Percentiles rank a stretch among this genome's conserved stretches.
Conservation (phyloP, 1,139 yeast genomes). For the Pichia kudriavzevii region DNA sequence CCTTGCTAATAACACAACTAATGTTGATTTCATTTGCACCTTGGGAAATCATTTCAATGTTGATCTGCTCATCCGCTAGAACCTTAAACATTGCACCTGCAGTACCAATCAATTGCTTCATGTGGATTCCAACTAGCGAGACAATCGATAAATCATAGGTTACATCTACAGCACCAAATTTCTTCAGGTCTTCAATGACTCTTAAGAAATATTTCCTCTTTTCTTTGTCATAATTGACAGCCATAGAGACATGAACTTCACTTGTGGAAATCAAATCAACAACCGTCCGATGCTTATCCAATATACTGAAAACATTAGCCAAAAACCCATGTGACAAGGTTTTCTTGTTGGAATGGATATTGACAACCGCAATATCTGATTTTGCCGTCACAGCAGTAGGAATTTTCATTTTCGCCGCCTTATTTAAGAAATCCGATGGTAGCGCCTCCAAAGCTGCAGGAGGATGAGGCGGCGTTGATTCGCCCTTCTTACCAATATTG, state of each 20-base stretch:
- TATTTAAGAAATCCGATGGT: conserved; percentile 42
- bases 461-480: conserved; percentile 89
- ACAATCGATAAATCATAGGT: conserved; percentile 84
- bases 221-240: conserved; percentile 72
- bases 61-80: conserved; percentile 83
- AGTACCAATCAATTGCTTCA: conserved; percentile 94
- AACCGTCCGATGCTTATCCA: conserved; percentile 78
- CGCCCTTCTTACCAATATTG: conserved; percentile 76
- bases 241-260: conserved; percentile 98
- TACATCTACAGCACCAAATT: conserved; percentile 82
- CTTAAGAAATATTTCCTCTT: conserved; percentile 44
- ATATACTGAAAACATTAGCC: conserved; percentile 79
- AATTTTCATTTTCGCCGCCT: conserved; percentile 47
- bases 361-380: conserved; percentile 83
- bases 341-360: conserved; percentile 89
- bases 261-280: conserved; percentile 95
- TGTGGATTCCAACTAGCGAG: conserved; percentile 91
- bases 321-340: conserved; percentile 91
- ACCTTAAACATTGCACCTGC: conserved; percentile 97
- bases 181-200: conserved; percentile 71
- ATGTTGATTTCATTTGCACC: conserved; percentile 98
- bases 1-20: conserved; percentile 84
- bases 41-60: conserved; percentile 96
- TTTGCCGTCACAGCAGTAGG: conserved; percentile 98
- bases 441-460: conserved; percentile 64